phyloP scores from a whole-genome alignment of 805 yeast species.

The Grigorovia transvaalensis region DNA sequence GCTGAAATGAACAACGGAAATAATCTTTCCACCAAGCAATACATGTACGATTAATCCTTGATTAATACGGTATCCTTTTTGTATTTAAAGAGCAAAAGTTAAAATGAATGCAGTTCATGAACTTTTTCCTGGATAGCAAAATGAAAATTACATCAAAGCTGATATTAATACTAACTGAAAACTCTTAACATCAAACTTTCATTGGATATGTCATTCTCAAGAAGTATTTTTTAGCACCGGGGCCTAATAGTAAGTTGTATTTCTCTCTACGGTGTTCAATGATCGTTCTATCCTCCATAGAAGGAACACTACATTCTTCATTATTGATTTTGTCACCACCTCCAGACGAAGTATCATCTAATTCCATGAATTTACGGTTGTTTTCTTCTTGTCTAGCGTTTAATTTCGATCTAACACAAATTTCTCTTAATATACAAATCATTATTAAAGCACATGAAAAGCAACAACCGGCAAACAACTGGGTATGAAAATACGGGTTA shows the following conservation, averaged over 20 bases:
- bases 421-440: slow-evolving; percentile 41
- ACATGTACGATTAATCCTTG: no score
- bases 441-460: slow-evolving; percentile 34
- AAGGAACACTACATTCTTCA: background rate
- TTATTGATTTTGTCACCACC: slow-evolving; percentile 2
- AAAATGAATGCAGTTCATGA: no score
- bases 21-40: no score
- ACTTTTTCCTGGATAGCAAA: no score
- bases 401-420: slow-evolving; percentile 37
- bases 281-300: slow-evolving; percentile 1
- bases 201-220: slow-evolving; percentile 20
- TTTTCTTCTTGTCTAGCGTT: slow-evolving; percentile 6
- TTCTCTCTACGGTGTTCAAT: slow-evolving; percentile 9
- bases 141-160: no score
- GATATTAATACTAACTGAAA: no score
- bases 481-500: slow-evolving; percentile 47
- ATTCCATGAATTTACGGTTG: background rate
- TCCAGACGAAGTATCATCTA: background rate
- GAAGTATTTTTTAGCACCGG: slow-evolving; percentile 13
- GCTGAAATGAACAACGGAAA: no score
- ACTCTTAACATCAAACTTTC: slow-evolving; percentile 5
- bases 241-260: slow-evolving; percentile 12
- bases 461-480: slow-evolving; percentile 47
- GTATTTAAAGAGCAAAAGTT: no score
- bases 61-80: no score